Base-by-base conservation (phyloP, 495 filamentous ascomycete genomes). In the Trichoderma gamsii region DNA sequence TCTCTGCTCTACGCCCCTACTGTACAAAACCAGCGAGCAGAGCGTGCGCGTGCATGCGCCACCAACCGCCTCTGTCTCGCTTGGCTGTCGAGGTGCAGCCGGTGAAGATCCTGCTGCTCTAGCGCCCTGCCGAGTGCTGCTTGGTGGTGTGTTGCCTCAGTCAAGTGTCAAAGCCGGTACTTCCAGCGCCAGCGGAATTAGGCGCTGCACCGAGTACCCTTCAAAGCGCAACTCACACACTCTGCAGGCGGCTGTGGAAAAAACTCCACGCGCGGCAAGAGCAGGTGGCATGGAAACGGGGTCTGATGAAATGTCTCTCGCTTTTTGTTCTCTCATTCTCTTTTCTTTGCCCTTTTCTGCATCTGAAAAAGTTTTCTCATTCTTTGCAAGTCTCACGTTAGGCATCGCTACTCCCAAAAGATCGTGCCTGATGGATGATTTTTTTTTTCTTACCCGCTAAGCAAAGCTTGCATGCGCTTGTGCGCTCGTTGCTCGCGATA, bases 31-130 rank as follows among this genome's bases (percentile, higher is more conserved):
- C 29, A 29, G 29, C 29, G 29, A 29, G 29, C 29, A 29, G 29
- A 29, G 29, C 29, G 29, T 29, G 29, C 52, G 27, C 52, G 52
- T 25, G 52, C 25, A 61, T 61, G 21, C 8, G 23, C 23, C 49
- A 52, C n/a, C 15, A 0, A 7, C 49, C 49, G n/a, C n/a, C 49
- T 21, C 41, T 44, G 41, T 52, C 49, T 52, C 49, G 49, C 49
- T 52, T 52, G 49, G n/a, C n/a, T 52, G 52, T 29, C 52, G 25
- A 61, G 21, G 52, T 61, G 52, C 52, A 61, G 52, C 52, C 52
- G 52, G 52, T 61, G 52, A 61, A 61, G 52, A 61, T 61, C 52
- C 52, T 61, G 52, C 25, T 18, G 25, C 52, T 13, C 18, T 61
- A 61, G 52, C 25, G 52, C 21, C 52, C 21, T 51, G 46, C 29